Conservation (phyloP, 2,329 filamentous ascomycete genomes). For the Emergomyces pasteurianus region DNA sequence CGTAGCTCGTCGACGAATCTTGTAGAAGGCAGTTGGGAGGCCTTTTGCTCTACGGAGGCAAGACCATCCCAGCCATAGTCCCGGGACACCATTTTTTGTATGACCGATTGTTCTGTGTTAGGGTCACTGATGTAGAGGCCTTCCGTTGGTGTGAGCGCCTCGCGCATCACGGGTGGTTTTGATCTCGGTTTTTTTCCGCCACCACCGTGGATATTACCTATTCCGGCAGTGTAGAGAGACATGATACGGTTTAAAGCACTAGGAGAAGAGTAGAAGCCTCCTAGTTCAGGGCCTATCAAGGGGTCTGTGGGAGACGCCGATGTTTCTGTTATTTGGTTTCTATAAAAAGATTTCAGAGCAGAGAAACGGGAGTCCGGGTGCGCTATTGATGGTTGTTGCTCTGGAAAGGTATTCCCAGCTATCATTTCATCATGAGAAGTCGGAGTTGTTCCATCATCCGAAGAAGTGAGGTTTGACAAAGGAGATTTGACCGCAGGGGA, state of each 20-base stretch:
- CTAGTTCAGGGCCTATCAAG: conserved; percentile 37
- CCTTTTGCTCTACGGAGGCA: conserved; percentile 40
- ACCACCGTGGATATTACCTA: conserved; percentile 42
- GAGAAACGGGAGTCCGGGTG: conserved; percentile 59
- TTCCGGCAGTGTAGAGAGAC: conserved; percentile 64
- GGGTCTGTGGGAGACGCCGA: conserved; percentile 41
- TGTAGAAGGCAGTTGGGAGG: conserved; percentile 38
- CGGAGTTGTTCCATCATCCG: conserved; percentile 15
- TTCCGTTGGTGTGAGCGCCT: conserved; percentile 58
- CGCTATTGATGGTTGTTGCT: conserved; percentile 27
- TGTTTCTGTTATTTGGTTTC: conserved; percentile 58
- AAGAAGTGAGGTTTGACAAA: conserved; percentile 24
- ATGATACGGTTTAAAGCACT: conserved; percentile 78
- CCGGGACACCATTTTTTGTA: conserved; percentile 46
- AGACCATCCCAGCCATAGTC: conserved; percentile 53
- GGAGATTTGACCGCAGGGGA: conserved; percentile 29
- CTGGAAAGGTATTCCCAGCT: conserved; percentile 20
- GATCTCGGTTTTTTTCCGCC: conserved; percentile 51
- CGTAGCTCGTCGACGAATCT: conserved; percentile 64
- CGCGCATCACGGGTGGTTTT: conserved; percentile 64
- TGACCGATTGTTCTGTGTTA: conserved; percentile 46
- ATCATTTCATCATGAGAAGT: conserved; percentile 16
- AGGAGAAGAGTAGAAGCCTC: conserved; percentile 54
- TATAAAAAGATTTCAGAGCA: conserved; percentile 69
- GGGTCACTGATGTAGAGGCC: conserved; percentile 55